These are phyloP conservation scores for Pseudohyphozyma bogoriensis DNA, from an alignment of 768 basidiomycete genomes.

Conservation along the genomic window DNA sequence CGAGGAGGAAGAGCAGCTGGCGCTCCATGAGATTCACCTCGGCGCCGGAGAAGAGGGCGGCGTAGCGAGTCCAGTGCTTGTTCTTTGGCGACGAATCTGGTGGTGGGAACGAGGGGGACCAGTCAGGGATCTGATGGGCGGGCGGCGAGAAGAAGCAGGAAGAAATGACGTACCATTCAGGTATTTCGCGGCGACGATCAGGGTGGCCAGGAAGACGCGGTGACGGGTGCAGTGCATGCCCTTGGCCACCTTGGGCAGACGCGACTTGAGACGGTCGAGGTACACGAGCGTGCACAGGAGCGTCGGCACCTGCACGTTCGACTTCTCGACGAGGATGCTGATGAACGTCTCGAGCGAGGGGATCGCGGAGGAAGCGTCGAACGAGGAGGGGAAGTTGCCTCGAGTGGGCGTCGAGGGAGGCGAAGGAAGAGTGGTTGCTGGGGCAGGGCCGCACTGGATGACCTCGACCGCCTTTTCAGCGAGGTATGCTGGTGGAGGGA, in stretches of 20 bases:
- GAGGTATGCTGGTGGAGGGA: constrained; percentile 47
- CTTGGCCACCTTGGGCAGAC: constrained; percentile 73
- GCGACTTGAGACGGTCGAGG: constrained; percentile 72
- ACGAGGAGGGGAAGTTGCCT: constrained; percentile 33
- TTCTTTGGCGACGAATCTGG: constrained; percentile 65
- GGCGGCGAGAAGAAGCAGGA: background rate
- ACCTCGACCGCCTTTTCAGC: constrained; percentile 68
- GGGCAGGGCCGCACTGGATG: constrained; percentile 46
- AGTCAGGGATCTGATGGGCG: background rate
- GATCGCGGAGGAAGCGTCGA: constrained; percentile 37
- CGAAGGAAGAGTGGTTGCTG: constrained; percentile 48
- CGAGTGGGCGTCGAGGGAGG: constrained; percentile 62
- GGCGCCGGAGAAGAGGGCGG: constrained; percentile 53
- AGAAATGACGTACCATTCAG: constrained; percentile 55
- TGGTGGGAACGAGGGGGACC: background rate
- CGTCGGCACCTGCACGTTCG: constrained; percentile 83
- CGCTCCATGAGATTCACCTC: constrained; percentile 90
- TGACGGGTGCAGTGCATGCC: constrained; percentile 86
- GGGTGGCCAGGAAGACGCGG: constrained; percentile 86
- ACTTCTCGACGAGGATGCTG: constrained; percentile 61
- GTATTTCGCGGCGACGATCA: constrained; percentile 95
- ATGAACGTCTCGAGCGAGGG: constrained; percentile 80
- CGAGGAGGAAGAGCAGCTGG: constrained; percentile 82
- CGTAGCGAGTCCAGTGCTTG: constrained; percentile 79
- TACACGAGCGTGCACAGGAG: constrained; percentile 84